Evolutionary conservation across 2,329 filamentous ascomycete genomes (phyloP), one percentile per base, ranked within the genome.

Genomic region (Aspergillus fischeri): DNA sequence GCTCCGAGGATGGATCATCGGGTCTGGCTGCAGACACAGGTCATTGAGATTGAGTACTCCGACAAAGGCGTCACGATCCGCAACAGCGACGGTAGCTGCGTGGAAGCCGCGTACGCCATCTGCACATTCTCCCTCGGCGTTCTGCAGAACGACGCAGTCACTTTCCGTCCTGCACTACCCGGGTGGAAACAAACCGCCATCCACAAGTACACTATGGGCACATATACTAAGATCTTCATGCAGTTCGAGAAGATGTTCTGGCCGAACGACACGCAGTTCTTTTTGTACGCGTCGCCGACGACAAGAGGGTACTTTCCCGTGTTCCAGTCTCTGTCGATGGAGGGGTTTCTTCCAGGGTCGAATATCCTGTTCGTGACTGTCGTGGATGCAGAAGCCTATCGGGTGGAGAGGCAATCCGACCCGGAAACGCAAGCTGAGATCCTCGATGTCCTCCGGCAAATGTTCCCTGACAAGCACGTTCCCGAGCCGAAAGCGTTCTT

Each of bases 191-290:
- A 80, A 17, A 78, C 78, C 3, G 82, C 84, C 0, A 87, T 90
- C 52, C 78, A 83, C 2, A 83, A 81, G 41, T 88, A 89, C 68
- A 75, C 79, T 55, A 88, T 90, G 82, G 86, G 83, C 3, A 89
- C 85, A 0, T 90, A 89, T 71, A 89, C 86, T 51, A 90, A 90
- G 67, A 83, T 89, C 58, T 89, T 89, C 71, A 74, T 87, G 55
- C 86, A 88, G 61, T 89, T 89, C 70, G 75, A 85, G 58, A 75
- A 85, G 55, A 81, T 83, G 0, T 90, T 89, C 70, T 90, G 86
- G 87, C 78, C 80, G 62, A 66, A 72, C 0, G 72, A 79, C 25
- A 80, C 77, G 2, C 78, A 84, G 55, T 84, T 78, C 65, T 77
- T 80, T 60, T 72, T 83, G 25, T 83, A 83, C 59, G 79, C 81